A percentile compares a stretch with the other conserved stretches of the same genome.
Conservation (phyloP, 1,139 yeast species). For the Yamadazyma kanchanaburiensis region DNA sequence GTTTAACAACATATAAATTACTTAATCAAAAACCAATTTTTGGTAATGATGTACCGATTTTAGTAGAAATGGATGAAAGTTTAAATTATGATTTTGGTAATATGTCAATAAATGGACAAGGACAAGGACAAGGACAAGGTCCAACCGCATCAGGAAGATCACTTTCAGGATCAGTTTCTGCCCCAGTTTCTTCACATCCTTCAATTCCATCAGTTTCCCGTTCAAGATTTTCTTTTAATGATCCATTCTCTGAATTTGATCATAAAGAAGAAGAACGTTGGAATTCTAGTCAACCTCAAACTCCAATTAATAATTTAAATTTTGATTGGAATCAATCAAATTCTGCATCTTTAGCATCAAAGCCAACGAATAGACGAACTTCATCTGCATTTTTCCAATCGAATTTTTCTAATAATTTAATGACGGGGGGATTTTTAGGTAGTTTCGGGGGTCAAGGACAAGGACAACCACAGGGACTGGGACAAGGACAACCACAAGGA, state of each 20-base stretch:
- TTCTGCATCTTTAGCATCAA: slow-evolving; percentile 13
- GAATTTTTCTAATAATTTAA: slow-evolving; percentile 12
- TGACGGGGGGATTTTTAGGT: slow-evolving; percentile 8
- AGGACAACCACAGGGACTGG: too few relatives aligned
- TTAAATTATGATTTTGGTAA: slow-evolving; percentile 15
- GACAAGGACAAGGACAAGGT: background rate
- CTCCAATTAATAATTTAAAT: slow-evolving; percentile 34
- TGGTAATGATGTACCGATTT: slow-evolving; percentile 54
- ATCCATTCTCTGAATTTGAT: slow-evolving; percentile 42
- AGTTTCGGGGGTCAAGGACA: too few relatives aligned
- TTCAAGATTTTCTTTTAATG: slow-evolving; percentile 68
- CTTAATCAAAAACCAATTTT: slow-evolving; percentile 64
- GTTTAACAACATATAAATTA: slow-evolving; percentile 66
- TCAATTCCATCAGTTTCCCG: slow-evolving; percentile 22
- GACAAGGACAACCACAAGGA: too few relatives aligned
- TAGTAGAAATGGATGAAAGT: slow-evolving; percentile 40
- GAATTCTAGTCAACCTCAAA: slow-evolving; percentile 32
- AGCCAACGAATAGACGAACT: slow-evolving; percentile 20
- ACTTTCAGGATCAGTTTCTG: background rate
- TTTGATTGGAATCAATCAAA: slow-evolving; percentile 30
- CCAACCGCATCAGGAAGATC: background rate
- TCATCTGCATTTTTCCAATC: slow-evolving; percentile 34
- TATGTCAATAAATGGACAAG: background rate
- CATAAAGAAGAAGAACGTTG: slow-evolving; percentile 1
- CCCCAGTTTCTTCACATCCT: background rate